Conservation (phyloP, 208 protist genomes). For the Wallacemonas sp. region DNA sequence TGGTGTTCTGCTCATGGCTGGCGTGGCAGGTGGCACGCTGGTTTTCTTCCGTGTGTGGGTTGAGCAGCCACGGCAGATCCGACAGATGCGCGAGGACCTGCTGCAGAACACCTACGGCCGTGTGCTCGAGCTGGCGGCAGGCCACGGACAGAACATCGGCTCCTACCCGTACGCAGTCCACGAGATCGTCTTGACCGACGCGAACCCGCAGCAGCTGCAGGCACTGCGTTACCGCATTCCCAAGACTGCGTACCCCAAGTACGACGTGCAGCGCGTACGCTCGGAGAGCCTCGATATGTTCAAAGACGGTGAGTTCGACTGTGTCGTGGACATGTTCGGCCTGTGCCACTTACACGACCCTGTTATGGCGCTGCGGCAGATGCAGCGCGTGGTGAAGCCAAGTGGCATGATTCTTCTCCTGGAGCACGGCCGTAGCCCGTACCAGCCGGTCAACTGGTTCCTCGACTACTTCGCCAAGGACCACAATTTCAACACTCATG, state of each 20-base stretch:
- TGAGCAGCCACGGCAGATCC: conserved; percentile 80
- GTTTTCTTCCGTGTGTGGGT: conserved; percentile 83
- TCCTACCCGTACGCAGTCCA: conserved; percentile 89
- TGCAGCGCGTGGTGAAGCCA: conserved; percentile 89
- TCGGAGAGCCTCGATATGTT: conserved; percentile 77
- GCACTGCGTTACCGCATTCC: conserved; percentile 78
- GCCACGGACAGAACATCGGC: conserved; percentile 89
- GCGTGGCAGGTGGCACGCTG: conserved; percentile 38
- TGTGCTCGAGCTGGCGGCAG: conserved; percentile 85
- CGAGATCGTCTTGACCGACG: conserved; percentile 83
- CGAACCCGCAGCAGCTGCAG: conserved; percentile 85
- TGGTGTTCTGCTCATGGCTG: conserved; percentile 23
- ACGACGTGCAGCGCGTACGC: conserved; percentile 80
- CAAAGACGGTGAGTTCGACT: conserved; percentile 85
- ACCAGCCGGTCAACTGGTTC: conserved; percentile 88
- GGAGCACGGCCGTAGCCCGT: conserved; percentile 83
- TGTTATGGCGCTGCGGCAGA: conserved; percentile 85
- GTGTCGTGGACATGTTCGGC: conserved; percentile 91
- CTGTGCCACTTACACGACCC: conserved; percentile 90
- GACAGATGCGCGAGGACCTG: conserved; percentile 76
- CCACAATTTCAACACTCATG: conserved; percentile 84
- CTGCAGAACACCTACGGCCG: conserved; percentile 83
- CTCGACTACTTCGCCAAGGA: conserved; percentile 78
- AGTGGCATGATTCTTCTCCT: conserved; percentile 88
- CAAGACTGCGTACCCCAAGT: conserved; percentile 82